Percentiles rank a stretch among this genome's conserved stretches.
These are phyloP conservation scores for Termitomyces sp. DNA, from an alignment of 768 basidiomycete genomes.

Conservation along the genomic window DNA sequence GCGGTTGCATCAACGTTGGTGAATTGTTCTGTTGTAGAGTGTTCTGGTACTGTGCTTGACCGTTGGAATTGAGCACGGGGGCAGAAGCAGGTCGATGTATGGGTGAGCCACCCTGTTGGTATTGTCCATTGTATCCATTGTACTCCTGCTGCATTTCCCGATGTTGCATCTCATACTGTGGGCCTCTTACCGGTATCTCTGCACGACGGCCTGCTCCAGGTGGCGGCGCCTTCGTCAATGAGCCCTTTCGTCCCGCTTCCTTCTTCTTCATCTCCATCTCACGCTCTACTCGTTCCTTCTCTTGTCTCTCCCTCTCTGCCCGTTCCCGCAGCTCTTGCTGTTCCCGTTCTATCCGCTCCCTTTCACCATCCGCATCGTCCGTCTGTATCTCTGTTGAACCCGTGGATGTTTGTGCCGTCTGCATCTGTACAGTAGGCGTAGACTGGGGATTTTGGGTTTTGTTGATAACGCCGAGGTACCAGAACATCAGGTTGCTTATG, in stretches of 20 bases:
- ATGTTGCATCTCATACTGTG: constrained; percentile 94
- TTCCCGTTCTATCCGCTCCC: constrained; percentile 34
- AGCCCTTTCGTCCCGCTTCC: constrained; percentile 47
- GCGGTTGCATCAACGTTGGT: constrained; percentile 21
- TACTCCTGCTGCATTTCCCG: constrained; percentile 92
- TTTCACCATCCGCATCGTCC: constrained; percentile 36
- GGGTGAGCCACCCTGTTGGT: constrained; percentile 24
- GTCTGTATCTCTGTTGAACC: constrained; percentile 27
- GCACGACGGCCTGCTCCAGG: constrained; percentile 57
- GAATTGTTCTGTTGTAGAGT: constrained; percentile 22
- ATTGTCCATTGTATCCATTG: constrained; percentile 38
- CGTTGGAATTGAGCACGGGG: constrained; percentile 19
- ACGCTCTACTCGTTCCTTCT: constrained; percentile 37
- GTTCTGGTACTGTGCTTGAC: constrained; percentile 28
- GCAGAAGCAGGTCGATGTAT: constrained; percentile 23
- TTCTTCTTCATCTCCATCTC: constrained; percentile 58
- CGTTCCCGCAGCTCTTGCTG: constrained; percentile 38
- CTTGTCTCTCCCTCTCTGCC: constrained; percentile 37
- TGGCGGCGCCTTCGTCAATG: constrained; percentile 64
- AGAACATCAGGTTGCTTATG: constrained; percentile 96
- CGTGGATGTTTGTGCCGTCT: constrained; percentile 18
- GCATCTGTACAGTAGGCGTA: constrained; percentile 28
- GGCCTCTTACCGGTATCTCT: constrained; percentile 84
- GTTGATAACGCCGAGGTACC: constrained; percentile 98
- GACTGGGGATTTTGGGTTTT: constrained; percentile 64